Evolutionary conservation across 2,329 filamentous ascomycete species (phyloP).

Genomic region (Beauveria medogensis): DNA sequence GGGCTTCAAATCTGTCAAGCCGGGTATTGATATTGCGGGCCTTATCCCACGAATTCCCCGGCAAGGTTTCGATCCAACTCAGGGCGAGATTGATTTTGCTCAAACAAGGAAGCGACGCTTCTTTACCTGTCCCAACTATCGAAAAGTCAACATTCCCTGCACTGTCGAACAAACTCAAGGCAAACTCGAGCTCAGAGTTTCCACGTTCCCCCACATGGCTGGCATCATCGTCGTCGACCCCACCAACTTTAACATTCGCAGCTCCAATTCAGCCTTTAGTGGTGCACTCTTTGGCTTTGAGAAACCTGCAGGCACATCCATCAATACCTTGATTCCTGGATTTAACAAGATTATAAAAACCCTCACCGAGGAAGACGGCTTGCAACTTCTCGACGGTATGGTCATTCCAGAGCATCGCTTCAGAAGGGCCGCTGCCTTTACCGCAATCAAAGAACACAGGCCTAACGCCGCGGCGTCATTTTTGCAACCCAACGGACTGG

Average conservation of each 20-base stretch:
- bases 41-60: conserved; percentile 78
- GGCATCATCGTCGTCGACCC: conserved; percentile 92
- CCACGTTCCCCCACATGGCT: conserved; percentile 94
- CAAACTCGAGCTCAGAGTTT: conserved; percentile 68
- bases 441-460: conserved; percentile 75
- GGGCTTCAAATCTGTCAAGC: conserved; percentile 59
- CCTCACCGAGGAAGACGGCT: conserved; percentile 77
- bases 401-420: conserved; percentile 96
- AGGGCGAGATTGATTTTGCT: conserved; percentile 69
- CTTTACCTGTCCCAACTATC: conserved; percentile 76
- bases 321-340: conserved; percentile 74
- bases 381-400: conserved; percentile 82
- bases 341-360: conserved; percentile 80
- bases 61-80: conserved; percentile 60
- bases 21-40: conserved; percentile 66
- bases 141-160: conserved; percentile 74
- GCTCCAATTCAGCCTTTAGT: conserved; percentile 91
- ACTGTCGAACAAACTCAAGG: conserved; percentile 67
- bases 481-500: conserved; percentile 73
- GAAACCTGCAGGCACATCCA: conserved; percentile 69
- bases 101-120: conserved; percentile 64
- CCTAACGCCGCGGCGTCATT: conserved; percentile 73
- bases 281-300: conserved; percentile 86
- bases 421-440: conserved; percentile 74
- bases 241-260: conserved; percentile 68